These are phyloP conservation scores for Trichoderma sp. DNA, from an alignment of 2,329 filamentous ascomycete genomes.

Conservation along the genomic window DNA sequence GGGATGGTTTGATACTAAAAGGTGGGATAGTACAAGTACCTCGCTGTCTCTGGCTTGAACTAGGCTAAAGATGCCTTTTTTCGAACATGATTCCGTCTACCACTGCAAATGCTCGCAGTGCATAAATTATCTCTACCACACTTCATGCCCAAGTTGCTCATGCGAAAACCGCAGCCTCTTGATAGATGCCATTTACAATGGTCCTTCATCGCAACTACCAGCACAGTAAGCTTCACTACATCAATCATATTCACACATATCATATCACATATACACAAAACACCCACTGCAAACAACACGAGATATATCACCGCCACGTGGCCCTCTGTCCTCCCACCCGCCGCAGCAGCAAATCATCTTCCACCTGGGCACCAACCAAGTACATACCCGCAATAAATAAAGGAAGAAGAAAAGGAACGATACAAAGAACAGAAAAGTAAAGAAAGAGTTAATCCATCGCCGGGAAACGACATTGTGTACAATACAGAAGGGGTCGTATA, in stretches of 20 bases:
- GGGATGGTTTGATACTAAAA: not conserved
- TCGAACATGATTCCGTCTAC: not conserved
- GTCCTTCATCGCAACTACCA: not conserved
- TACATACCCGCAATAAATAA: not conserved
- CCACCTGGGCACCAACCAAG: not conserved
- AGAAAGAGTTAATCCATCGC: not conserved
- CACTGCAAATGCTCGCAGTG: not conserved
- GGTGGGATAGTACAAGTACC: not conserved
- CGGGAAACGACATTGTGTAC: not conserved
- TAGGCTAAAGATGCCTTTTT: not conserved
- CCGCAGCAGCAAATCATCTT: not conserved
- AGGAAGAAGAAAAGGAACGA: not conserved
- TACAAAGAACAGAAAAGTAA: not conserved
- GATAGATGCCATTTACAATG: not conserved
- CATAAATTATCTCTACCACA: not conserved
- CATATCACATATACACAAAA: not conserved
- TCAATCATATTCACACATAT: not conserved
- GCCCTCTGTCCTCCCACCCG: not conserved
- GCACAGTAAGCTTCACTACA: not conserved
- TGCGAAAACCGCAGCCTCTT: not conserved
- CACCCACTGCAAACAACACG: not conserved
- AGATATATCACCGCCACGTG: conserved; percentile 12
- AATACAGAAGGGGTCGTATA: not conserved
- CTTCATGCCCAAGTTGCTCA: not conserved
- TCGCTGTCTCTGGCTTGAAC: not conserved